Conservation (phyloP, 2,329 filamentous ascomycete genomes). For the Apiospora malaysiana region DNA sequence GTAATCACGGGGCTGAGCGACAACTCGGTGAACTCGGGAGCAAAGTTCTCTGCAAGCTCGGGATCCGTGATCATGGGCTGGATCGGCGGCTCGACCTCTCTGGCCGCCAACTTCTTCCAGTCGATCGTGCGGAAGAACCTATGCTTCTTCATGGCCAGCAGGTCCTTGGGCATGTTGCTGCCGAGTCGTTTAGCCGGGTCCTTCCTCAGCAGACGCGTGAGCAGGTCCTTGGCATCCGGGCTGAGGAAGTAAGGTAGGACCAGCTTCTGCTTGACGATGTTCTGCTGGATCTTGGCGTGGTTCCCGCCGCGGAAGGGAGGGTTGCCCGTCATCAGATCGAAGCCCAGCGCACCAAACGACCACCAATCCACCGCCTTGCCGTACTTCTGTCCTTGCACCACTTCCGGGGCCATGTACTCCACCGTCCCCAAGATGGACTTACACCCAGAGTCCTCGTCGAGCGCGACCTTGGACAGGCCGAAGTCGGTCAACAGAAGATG, state of each 20-base stretch:
- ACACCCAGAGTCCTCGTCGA: conserved; percentile 73
- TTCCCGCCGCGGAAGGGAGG: conserved; percentile 92
- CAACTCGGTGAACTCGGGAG: conserved; percentile 86
- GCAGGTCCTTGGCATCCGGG: conserved; percentile 90
- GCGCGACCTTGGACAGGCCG: conserved; percentile 91
- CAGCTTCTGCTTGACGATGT: conserved; percentile 93
- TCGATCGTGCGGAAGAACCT: conserved; percentile 97
- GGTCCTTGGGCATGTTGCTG: conserved; percentile 85
- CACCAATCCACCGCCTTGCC: conserved; percentile 98
- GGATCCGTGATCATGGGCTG: conserved; percentile 94
- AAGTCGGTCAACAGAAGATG: conserved; percentile 97
- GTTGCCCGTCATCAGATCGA: conserved; percentile 88
- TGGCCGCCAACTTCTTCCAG: conserved; percentile 83
- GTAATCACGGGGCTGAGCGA: conserved; percentile 75
- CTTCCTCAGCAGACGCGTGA: conserved; percentile 88
- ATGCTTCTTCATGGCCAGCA: conserved; percentile 85
- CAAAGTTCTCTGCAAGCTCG: conserved; percentile 95
- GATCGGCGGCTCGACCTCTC: conserved; percentile 88
- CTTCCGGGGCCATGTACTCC: conserved; percentile 98
- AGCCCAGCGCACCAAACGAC: conserved; percentile 92
- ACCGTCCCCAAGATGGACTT: conserved; percentile 93
- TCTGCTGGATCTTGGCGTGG: conserved; percentile 93
- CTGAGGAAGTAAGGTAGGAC: conserved; percentile 88
- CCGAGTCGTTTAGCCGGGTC: conserved; percentile 91
- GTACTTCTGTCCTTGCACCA: conserved; percentile 86